A percentile compares a stretch with the other conserved stretches of the same genome.
Conservation (phyloP, 2,329 filamentous ascomycete genomes). For the Exophiala oligosperma region DNA sequence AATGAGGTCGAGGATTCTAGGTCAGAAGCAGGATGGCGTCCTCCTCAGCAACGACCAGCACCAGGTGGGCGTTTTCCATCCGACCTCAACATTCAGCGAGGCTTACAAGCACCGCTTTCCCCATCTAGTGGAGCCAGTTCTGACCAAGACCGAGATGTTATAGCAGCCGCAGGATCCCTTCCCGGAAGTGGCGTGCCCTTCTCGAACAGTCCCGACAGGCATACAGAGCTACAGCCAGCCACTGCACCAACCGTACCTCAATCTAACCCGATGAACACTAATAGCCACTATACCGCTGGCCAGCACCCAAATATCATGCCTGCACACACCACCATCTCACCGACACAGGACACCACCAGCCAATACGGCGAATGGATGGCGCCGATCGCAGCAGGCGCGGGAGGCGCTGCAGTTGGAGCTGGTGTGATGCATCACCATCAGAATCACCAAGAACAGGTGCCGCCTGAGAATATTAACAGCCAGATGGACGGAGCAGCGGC, state of each 20-base stretch:
- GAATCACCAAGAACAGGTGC: slow-evolving; percentile 16
- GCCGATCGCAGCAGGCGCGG: slow-evolving; percentile 41
- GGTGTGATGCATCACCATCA: slow-evolving; percentile 24
- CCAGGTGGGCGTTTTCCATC: slow-evolving; percentile 97
- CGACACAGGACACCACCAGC: slow-evolving; percentile 32
- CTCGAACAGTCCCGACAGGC: slow-evolving; percentile 13
- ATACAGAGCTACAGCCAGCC: slow-evolving; percentile 23
- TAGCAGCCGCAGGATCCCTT: slow-evolving; percentile 59
- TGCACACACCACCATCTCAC: slow-evolving; percentile 17
- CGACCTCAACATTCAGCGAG: slow-evolving; percentile 83
- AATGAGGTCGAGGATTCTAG: slow-evolving; percentile 28
- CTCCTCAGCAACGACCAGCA: slow-evolving; percentile 67
- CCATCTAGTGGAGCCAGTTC: slow-evolving; percentile 81
- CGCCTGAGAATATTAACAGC: slow-evolving; percentile 7
- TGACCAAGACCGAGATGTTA: slow-evolving; percentile 55
- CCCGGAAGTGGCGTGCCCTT: slow-evolving; percentile 47
- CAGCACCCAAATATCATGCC: slow-evolving; percentile 23
- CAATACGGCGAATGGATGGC: slow-evolving; percentile 57
- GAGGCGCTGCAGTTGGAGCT: slow-evolving; percentile 27
- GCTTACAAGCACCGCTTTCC: slow-evolving; percentile 76
- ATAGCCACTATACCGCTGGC: slow-evolving; percentile 17
- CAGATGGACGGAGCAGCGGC: slow-evolving; percentile 14
- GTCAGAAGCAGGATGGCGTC: slow-evolving; percentile 36
- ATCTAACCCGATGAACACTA: slow-evolving; percentile 1
- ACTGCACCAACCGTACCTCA: not conserved